Percentiles rank a stretch among this genome's conserved stretches.
These are phyloP conservation scores for Trichophyton mentagrophytes DNA, from an alignment of 2,329 filamentous ascomycete species.

Conservation along the genomic window DNA sequence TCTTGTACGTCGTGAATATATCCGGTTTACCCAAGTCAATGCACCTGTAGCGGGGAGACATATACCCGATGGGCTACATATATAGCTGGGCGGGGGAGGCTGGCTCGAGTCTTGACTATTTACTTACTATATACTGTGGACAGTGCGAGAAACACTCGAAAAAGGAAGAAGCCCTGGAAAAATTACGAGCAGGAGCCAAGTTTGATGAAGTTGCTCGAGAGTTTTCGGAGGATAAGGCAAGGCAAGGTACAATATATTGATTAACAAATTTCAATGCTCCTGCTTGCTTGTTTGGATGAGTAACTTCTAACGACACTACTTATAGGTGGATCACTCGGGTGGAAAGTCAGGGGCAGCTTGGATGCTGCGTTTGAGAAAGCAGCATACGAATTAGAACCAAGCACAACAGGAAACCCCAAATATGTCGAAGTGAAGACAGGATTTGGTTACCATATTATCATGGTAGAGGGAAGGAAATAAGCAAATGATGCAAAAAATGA, in stretches of 20 bases:
- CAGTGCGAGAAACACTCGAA: constrained; percentile 51
- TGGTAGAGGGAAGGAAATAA: constrained; percentile 53
- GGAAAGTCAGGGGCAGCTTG: constrained; percentile 47
- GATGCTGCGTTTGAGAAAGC: constrained; percentile 49
- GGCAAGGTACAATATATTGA: constrained; percentile 35
- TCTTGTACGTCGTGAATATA: constrained; percentile 31
- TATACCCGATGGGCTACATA: background rate
- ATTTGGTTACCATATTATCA: constrained; percentile 56
- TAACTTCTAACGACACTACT: background rate
- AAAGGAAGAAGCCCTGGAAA: constrained; percentile 52
- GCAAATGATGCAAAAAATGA: background rate
- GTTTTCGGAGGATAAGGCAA: constrained; percentile 53
- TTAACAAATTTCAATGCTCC: background rate
- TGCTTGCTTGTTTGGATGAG: background rate
- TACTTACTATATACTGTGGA: background rate
- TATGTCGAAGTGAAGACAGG: constrained; percentile 50
- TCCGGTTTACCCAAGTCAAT: background rate
- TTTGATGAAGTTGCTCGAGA: constrained; percentile 54
- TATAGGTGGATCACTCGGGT: constrained; percentile 48
- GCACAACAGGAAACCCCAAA: constrained; percentile 48
- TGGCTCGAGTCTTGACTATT: background rate
- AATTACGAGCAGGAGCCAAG: constrained; percentile 46
- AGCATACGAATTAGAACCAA: constrained; percentile 49
- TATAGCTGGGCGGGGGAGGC: background rate
- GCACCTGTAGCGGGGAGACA: background rate